Conservation (phyloP, 2,329 filamentous ascomycete species). For the Daldinia sp. region DNA sequence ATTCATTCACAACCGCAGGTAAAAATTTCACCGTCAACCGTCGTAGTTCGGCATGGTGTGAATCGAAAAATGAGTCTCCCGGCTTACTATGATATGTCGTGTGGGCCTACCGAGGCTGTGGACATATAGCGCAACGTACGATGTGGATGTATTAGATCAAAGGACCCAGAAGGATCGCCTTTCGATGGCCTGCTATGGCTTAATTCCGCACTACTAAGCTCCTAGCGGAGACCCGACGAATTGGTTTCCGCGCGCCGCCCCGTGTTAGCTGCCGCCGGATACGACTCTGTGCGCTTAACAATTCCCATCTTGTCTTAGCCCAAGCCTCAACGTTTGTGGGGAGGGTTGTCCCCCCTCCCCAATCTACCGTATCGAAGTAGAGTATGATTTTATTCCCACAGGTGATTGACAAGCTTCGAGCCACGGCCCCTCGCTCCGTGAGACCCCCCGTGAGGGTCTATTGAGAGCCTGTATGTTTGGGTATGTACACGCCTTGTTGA, state of each 20-base stretch:
- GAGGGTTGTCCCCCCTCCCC: slow-evolving; percentile 10
- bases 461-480: background rate
- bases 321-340: slow-evolving; percentile 17
- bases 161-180: slow-evolving; percentile 10
- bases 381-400: background rate
- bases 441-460: background rate
- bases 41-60: background rate
- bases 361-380: slow-evolving; percentile 5
- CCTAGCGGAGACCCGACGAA: slow-evolving; percentile 33
- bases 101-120: background rate
- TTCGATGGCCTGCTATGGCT: background rate
- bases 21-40: background rate
- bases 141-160: background rate
- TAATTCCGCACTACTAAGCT: slow-evolving; percentile 17
- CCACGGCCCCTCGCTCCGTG: background rate
- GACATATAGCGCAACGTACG: background rate
- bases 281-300: slow-evolving; percentile 40
- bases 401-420: background rate
- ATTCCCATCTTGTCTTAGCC: slow-evolving; percentile 40
- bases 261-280: slow-evolving; percentile 39
- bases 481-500: too few species aligned
- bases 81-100: slow-evolving; percentile 4
- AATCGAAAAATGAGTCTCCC: background rate
- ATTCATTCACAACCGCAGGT: background rate
- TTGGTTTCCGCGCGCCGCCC: slow-evolving; percentile 43